A percentile compares a stretch with the other conserved stretches of the same genome.
phyloP scores from a whole-genome alignment of 805 yeast species.

The Komagataella ulmi region DNA sequence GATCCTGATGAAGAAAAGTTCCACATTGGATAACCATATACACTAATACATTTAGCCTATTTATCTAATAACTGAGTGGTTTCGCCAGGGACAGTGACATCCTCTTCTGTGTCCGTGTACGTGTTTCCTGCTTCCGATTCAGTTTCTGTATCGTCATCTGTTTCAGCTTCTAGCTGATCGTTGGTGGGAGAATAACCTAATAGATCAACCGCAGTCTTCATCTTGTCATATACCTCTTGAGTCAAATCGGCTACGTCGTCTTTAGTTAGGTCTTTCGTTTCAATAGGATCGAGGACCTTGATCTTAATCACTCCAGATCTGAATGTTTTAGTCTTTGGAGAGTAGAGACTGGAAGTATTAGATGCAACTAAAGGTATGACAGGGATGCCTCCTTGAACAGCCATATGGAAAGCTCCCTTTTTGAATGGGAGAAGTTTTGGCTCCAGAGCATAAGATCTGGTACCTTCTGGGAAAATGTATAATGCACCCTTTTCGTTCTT shows the following conservation, averaged over 20 bases:
- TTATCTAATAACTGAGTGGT: neutral
- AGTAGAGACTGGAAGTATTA: constrained; percentile 68
- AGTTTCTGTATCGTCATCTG: neutral
- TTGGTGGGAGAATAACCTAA: constrained; percentile 26
- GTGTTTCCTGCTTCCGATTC: constrained; percentile 50
- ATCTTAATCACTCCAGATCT: constrained; percentile 65
- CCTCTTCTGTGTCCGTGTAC: constrained; percentile 30
- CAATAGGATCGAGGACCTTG: constrained; percentile 71
- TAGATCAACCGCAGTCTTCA: constrained; percentile 30
- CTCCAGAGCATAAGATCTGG: constrained; percentile 65
- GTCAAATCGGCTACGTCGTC: constrained; percentile 59
- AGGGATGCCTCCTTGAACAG: constrained; percentile 85
- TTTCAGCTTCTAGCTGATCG: neutral
- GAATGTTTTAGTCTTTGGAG: constrained; percentile 48
- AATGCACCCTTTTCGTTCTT: constrained; percentile 56
- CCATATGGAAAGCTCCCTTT: constrained; percentile 97
- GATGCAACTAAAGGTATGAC: constrained; percentile 80
- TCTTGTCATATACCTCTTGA: constrained; percentile 38
- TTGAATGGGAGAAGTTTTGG: constrained; percentile 78
- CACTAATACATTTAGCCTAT: neutral
- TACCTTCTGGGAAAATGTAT: constrained; percentile 95
- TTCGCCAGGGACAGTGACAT: neutral
- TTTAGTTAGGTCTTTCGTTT: constrained; percentile 54
- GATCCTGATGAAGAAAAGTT: no score
- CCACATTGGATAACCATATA: no score